Evolutionary conservation across 2,329 filamentous ascomycete species (phyloP).

Genomic region (Penicillium expansum): DNA sequence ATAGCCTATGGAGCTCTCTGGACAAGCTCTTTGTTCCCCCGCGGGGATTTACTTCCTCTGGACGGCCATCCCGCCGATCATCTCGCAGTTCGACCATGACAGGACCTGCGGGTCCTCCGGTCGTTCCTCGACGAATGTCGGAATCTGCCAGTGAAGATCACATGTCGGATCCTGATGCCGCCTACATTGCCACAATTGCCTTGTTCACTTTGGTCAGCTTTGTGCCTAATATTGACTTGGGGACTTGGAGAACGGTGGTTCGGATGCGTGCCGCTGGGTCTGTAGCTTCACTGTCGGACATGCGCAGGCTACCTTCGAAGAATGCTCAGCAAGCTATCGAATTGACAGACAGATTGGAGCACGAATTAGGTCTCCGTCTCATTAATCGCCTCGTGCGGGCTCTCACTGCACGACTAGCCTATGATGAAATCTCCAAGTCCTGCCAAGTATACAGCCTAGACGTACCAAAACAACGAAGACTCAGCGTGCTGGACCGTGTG

Average conservation of each 20-base stretch:
- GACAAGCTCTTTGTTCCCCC: conserved; percentile 43
- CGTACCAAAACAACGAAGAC: conserved; percentile 27
- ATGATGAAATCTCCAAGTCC: conserved; percentile 48
- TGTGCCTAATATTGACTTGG: conserved; percentile 36
- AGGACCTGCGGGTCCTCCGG: conserved; percentile 17
- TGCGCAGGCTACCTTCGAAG: conserved; percentile 32
- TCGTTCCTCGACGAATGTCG: conserved; percentile 28
- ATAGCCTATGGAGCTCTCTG: conserved; percentile 43
- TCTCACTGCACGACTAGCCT: conserved; percentile 50
- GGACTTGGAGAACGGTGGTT: conserved; percentile 42
- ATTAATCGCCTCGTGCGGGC: conserved; percentile 50
- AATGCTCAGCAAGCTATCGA: conserved; percentile 34
- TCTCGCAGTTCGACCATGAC: conserved; percentile 29
- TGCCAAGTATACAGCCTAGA: conserved; percentile 31
- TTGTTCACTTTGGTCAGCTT: conserved; percentile 40
- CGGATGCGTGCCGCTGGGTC: conserved; percentile 43
- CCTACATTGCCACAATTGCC: conserved; percentile 38
- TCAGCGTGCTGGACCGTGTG: conserved; percentile 37
- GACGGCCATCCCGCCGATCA: conserved; percentile 31
- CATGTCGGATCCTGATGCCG: conserved; percentile 40
- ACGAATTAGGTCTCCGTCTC: conserved; percentile 52
- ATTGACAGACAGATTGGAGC: conserved; percentile 47
- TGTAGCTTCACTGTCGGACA: conserved; percentile 38
- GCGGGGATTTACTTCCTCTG: conserved; percentile 32
- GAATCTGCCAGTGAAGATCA: conserved; percentile 32